Conservation (phyloP, 2,329 filamentous ascomycete species). For the Grosmannia serpens region DNA sequence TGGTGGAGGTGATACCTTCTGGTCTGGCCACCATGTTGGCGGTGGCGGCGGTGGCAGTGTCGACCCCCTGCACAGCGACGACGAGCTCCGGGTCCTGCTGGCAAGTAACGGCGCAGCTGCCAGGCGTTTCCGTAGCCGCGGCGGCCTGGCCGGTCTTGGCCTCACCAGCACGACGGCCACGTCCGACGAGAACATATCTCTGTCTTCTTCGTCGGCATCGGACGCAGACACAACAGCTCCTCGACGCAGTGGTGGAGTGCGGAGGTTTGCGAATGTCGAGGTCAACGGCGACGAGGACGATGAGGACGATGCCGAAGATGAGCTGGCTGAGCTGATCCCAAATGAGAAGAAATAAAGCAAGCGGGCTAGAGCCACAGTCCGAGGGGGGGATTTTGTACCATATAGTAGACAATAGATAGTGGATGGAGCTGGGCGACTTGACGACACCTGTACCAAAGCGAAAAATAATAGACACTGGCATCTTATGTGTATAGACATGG, state of each 20-base stretch:
- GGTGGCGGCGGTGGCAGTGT: slow-evolving; percentile 5
- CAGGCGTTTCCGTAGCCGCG: neutral
- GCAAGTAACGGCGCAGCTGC: neutral
- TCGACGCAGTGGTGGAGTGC: neutral
- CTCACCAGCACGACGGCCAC: slow-evolving; percentile 7
- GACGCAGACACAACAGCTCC: neutral
- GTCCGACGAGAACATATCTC: slow-evolving; percentile 6
- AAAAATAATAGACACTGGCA: too few relatives aligned
- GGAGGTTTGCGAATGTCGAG: neutral
- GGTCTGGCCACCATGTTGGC: neutral
- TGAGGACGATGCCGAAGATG: neutral
- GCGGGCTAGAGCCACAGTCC: neutral
- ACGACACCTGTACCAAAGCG: too few relatives aligned
- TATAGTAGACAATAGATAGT: neutral
- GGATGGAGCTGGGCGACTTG: too few relatives aligned
- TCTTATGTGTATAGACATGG: too few relatives aligned
- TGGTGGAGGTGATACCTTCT: neutral
- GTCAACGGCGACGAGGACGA: neutral
- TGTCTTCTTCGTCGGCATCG: neutral
- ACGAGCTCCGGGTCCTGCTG: neutral
- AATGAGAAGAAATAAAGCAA: neutral
- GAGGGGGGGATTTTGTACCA: neutral
- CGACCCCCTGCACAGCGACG: slow-evolving; percentile 7
- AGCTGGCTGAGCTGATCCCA: neutral
- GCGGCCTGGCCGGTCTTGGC: neutral